Percentiles rank a stretch among this genome's conserved stretches.
Conservation (phyloP, 768 basidiomycete genomes). For the Leucocoprinus leucothites region DNA sequence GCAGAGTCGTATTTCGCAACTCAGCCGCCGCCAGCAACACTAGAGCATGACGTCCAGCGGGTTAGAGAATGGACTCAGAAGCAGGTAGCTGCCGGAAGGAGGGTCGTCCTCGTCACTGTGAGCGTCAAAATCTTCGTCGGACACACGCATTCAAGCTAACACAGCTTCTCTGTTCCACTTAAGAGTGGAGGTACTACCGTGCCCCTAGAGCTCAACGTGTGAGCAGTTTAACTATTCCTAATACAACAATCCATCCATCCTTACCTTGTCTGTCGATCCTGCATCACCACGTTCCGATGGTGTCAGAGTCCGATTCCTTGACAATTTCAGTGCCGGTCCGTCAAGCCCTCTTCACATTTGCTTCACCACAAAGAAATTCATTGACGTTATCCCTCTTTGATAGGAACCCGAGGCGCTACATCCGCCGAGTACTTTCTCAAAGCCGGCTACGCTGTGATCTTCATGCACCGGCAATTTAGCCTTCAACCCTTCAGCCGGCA, state of each 20-base stretch:
- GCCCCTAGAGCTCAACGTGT: slow-evolving; percentile 98
- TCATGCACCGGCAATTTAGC: slow-evolving; percentile 98
- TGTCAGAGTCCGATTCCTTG: slow-evolving; percentile 90
- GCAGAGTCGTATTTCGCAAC: slow-evolving; percentile 90
- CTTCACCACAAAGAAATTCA: neutral
- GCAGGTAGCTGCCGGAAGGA: slow-evolving; percentile 62
- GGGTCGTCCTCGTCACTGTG: slow-evolving; percentile 94
- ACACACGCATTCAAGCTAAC: neutral
- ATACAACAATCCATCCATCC: slow-evolving; percentile 15
- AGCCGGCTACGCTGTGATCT: slow-evolving; percentile 95
- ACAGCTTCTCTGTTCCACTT: slow-evolving; percentile 14
- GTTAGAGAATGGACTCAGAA: slow-evolving; percentile 68
- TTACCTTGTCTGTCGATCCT: slow-evolving; percentile 1
- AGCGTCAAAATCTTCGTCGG: slow-evolving; percentile 24
- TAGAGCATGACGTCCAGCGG: slow-evolving; percentile 62
- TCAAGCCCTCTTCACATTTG: neutral
- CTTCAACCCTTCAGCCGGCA: slow-evolving; percentile 96
- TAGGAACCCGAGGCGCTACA: slow-evolving; percentile 93
- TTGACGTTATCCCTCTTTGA: slow-evolving; percentile 10
- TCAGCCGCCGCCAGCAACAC: slow-evolving; percentile 71
- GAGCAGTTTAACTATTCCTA: slow-evolving; percentile 40
- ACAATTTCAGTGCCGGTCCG: slow-evolving; percentile 97
- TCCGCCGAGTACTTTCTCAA: slow-evolving; percentile 98
- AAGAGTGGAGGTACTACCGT: slow-evolving; percentile 99
- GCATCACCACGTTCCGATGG: slow-evolving; percentile 8